These are phyloP conservation scores for Hypoxylon sp. DNA, from an alignment of 2,329 filamentous ascomycete genomes.

Conservation along the genomic window DNA sequence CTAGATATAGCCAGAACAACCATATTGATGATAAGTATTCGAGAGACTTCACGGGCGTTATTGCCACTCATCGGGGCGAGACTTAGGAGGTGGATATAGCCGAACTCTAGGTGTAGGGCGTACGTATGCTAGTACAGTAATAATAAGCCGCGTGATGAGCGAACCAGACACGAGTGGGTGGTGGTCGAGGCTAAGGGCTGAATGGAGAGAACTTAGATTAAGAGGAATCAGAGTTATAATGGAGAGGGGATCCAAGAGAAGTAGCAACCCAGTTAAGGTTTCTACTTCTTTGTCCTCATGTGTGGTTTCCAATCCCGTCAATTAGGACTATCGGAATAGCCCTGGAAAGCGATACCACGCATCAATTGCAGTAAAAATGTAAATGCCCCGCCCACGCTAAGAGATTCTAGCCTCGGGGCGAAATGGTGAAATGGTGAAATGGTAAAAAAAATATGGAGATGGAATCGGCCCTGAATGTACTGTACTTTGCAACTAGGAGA, in stretches of 20 bases:
- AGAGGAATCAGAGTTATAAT: slow-evolving; percentile 9
- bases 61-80: slow-evolving; percentile 36
- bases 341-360: too few species aligned
- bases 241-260: slow-evolving; percentile 31
- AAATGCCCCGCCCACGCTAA: slow-evolving; percentile 33
- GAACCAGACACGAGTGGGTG: slow-evolving; percentile 21
- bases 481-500: not conserved
- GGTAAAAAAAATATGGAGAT: slow-evolving; percentile 22
- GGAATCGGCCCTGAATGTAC: slow-evolving; percentile 32
- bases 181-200: slow-evolving; percentile 28
- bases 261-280: slow-evolving; percentile 33
- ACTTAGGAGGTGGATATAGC: slow-evolving; percentile 11
- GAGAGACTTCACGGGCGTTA: slow-evolving; percentile 21
- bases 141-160: slow-evolving; percentile 27
- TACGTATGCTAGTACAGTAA: slow-evolving; percentile 19
- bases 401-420: slow-evolving; percentile 32
- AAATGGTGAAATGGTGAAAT: slow-evolving; percentile 7
- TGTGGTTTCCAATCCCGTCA: slow-evolving; percentile 1
- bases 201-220: slow-evolving; percentile 27
- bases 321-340: not conserved
- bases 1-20: slow-evolving; percentile 25
- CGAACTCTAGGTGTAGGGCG: slow-evolving; percentile 3
- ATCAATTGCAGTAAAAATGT: slow-evolving; percentile 3
- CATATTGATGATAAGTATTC: slow-evolving; percentile 35
- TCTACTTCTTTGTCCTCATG: slow-evolving; percentile 7